phyloP scores from a whole-genome alignment of 139 green algal genomes.

The Micromonas commoda region DNA sequence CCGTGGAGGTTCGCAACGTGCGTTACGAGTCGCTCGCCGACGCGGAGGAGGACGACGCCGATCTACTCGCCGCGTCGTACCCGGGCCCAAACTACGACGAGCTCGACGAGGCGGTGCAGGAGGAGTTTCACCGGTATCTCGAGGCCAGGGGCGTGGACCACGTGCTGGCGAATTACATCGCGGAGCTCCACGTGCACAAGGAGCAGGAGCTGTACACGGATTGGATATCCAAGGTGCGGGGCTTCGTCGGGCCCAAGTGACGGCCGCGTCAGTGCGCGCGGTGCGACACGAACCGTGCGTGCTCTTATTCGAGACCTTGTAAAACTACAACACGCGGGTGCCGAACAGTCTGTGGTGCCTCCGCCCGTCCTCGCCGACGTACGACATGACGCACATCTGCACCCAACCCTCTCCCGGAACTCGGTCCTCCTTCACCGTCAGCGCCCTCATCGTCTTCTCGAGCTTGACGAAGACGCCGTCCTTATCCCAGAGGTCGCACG shows the following conservation, averaged over 20 bases:
- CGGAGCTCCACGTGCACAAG: slow-evolving; percentile 63
- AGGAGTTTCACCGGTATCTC: slow-evolving; percentile 54
- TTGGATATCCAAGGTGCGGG: slow-evolving; percentile 55
- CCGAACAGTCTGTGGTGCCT: too few species aligned
- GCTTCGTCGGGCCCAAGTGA: slow-evolving; percentile 45
- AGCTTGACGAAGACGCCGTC: background rate
- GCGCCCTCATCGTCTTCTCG: background rate
- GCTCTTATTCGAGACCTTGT: background rate
- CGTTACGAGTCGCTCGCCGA: slow-evolving; percentile 32
- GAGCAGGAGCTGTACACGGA: slow-evolving; percentile 65
- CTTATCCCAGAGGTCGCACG: background rate
- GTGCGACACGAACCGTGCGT: too few species aligned
- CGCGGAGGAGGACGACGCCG: slow-evolving; percentile 23
- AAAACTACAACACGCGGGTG: background rate
- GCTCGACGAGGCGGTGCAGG: slow-evolving; percentile 67
- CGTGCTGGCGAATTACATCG: slow-evolving; percentile 56
- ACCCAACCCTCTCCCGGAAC: background rate
- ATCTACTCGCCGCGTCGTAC: slow-evolving; percentile 40
- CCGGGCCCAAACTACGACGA: slow-evolving; percentile 62
- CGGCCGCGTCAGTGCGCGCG: too few species aligned
- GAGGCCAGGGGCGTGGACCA: slow-evolving; percentile 55
- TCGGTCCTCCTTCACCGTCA: background rate
- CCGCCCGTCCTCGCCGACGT: too few species aligned
- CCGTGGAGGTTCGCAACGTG: slow-evolving; percentile 48
- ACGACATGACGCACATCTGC: slow-evolving; percentile 8